A percentile compares a stretch with the other conserved stretches of the same genome.
Evolutionary conservation across 768 basidiomycete genomes (phyloP).

Genomic region (Boletus sp.): DNA sequence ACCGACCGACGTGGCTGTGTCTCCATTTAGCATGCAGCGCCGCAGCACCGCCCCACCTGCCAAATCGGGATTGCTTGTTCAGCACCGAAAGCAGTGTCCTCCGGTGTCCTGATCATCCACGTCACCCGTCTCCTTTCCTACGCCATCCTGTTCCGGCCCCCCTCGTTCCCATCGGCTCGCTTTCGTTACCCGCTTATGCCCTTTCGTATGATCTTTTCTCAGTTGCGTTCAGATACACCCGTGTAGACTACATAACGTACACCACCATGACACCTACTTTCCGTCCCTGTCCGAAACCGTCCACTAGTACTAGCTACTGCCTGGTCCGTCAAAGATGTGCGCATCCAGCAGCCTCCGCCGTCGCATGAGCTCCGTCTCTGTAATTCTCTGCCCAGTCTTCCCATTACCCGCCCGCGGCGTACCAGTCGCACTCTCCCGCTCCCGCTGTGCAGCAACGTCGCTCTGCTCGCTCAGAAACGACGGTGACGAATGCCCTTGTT

Average conservation of each 20-base stretch:
- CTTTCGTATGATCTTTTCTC: neutral
- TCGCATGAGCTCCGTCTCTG: slow-evolving; percentile 76
- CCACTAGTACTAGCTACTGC: slow-evolving; percentile 4
- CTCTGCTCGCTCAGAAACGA: neutral
- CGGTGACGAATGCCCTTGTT: slow-evolving; percentile 19
- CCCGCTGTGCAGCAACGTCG: slow-evolving; percentile 9
- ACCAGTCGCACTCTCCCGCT: slow-evolving; percentile 28
- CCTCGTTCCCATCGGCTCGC: slow-evolving; percentile 5
- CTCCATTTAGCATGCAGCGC: slow-evolving; percentile 34
- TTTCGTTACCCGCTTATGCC: neutral
- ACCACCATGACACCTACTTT: neutral
- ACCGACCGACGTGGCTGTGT: slow-evolving; percentile 35
- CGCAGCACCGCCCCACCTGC: slow-evolving; percentile 34
- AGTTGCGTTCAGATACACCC: neutral
- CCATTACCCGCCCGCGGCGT: slow-evolving; percentile 33
- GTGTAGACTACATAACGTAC: slow-evolving; percentile 6
- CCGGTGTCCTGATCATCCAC: slow-evolving; percentile 7
- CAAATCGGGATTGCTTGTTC: slow-evolving; percentile 15
- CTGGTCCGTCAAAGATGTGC: slow-evolving; percentile 51
- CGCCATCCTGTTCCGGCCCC: neutral
- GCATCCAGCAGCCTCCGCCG: slow-evolving; percentile 75
- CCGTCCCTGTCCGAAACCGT: neutral
- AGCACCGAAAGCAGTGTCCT: slow-evolving; percentile 23
- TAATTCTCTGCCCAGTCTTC: slow-evolving; percentile 64
- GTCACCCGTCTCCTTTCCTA: neutral